Conservation (phyloP, 305 asterid genomes). For the Fraxinus baroniana region DNA sequence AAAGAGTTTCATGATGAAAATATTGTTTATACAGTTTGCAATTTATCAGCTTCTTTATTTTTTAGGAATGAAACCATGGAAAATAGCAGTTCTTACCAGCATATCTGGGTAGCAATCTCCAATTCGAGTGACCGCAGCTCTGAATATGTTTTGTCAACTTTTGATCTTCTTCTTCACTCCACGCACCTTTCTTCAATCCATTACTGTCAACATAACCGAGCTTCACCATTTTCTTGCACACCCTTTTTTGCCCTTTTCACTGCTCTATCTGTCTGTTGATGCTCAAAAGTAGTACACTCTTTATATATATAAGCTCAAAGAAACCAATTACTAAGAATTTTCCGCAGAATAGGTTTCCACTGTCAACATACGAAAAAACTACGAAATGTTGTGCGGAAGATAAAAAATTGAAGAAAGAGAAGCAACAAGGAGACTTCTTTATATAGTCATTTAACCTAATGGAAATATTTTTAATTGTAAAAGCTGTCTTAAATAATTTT, state of each 20-base stretch:
- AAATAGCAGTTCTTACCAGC: conserved; percentile 1
- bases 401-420: background rate
- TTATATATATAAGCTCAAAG: background rate
- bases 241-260: background rate
- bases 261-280: background rate
- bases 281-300: background rate
- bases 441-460: background rate
- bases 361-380: background rate
- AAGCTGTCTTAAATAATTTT: too few species aligned
- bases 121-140: conserved; percentile 2
- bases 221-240: conserved; percentile 16
- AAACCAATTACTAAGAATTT: background rate
- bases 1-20: background rate
- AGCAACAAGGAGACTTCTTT: background rate
- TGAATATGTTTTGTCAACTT: conserved; percentile 12
- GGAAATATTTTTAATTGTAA: background rate
- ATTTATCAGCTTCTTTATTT: background rate
- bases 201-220: conserved; percentile 1
- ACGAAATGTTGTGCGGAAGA: background rate
- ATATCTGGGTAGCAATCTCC: conserved; percentile 9
- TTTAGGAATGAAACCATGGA: background rate
- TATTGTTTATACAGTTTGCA: background rate
- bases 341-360: background rate
- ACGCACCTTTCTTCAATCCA: conserved; percentile 23
- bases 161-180: conserved; percentile 25